A percentile compares a stretch with the other conserved stretches of the same genome.
phyloP scores from a whole-genome alignment of 768 basidiomycete genomes.

The Leccinum sublutescens region DNA sequence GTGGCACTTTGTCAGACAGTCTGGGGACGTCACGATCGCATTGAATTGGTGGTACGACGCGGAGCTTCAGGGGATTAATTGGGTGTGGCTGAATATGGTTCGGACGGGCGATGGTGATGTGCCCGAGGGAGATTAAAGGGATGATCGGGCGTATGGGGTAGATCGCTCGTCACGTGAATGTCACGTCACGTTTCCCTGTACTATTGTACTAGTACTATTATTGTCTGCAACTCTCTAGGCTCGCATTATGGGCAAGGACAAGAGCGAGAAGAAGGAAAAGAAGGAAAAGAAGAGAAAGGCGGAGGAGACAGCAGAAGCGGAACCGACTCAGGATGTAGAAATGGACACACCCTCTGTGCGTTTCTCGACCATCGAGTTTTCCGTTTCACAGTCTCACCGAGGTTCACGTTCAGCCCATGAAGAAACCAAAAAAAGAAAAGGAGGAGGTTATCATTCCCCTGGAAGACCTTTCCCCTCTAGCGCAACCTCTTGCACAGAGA shows the following conservation, averaged over 20 bases:
- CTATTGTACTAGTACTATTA: not conserved
- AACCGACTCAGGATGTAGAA: conserved; percentile 47
- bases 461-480: conserved; percentile 91
- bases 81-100: conserved; percentile 67
- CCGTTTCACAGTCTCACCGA: conserved; percentile 20
- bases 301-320: conserved; percentile 27
- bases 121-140: conserved; percentile 34
- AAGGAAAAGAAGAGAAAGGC: conserved; percentile 68
- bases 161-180: conserved; percentile 14
- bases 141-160: not conserved
- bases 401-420: conserved; percentile 34
- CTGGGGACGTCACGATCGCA: conserved; percentile 59
- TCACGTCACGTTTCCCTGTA: conserved; percentile 19
- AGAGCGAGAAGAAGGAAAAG: conserved; percentile 74
- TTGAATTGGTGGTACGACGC: conserved; percentile 92
- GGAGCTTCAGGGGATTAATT: conserved; percentile 67
- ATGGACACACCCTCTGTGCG: conserved; percentile 38
- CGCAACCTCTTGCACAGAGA: conserved; percentile 88
- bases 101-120: conserved; percentile 34
- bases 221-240: not conserved
- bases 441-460: conserved; percentile 60
- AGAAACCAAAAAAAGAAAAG: conserved; percentile 66
- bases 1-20: conserved; percentile 90
- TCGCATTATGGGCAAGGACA: conserved; percentile 63
- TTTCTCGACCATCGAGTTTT: conserved; percentile 26